These are phyloP conservation scores for Arthrobotrys iridis DNA, from an alignment of 2,329 filamentous ascomycete genomes.

Conservation along the genomic window DNA sequence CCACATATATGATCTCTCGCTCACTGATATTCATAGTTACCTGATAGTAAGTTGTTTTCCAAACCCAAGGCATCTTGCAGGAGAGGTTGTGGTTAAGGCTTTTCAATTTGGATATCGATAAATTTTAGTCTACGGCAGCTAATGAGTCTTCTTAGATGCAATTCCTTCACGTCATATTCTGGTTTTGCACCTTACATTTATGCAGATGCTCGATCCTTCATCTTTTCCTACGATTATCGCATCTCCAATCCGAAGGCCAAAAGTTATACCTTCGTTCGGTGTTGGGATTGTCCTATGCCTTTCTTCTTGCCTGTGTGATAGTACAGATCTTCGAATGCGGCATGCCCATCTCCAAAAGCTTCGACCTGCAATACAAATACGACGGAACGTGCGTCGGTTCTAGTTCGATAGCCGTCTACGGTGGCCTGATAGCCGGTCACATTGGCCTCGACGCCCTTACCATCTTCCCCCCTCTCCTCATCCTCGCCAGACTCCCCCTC, in stretches of 20 bases:
- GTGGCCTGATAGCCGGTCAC: slow-evolving; percentile 38
- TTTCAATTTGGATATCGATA: slow-evolving; percentile 4
- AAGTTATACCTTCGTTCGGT: slow-evolving; percentile 32
- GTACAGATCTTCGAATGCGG: slow-evolving; percentile 45
- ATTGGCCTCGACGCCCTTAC: slow-evolving; percentile 42
- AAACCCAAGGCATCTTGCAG: too few relatives aligned
- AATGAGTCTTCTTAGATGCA: slow-evolving; percentile 21
- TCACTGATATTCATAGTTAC: slow-evolving; percentile 37
- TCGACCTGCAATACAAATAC: slow-evolving; percentile 16
- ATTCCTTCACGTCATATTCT: slow-evolving; percentile 51
- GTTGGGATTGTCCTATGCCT: slow-evolving; percentile 25
- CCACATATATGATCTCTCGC: slow-evolving; percentile 45
- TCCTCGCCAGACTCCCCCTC: slow-evolving; percentile 21
- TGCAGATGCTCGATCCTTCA: slow-evolving; percentile 49
- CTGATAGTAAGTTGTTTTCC: slow-evolving; percentile 22
- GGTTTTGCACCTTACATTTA: slow-evolving; percentile 34
- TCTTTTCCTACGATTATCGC: slow-evolving; percentile 34
- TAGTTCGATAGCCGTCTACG: slow-evolving; percentile 13
- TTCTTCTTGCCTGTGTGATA: slow-evolving; percentile 26
- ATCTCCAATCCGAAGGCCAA: slow-evolving; percentile 32
- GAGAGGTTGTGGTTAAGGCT: too few relatives aligned
- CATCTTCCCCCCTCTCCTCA: slow-evolving; percentile 44
- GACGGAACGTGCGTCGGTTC: slow-evolving; percentile 34
- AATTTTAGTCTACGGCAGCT: background rate
- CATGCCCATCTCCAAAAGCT: slow-evolving; percentile 5